Percentiles rank a stretch among this genome's conserved stretches.
These are phyloP conservation scores for Monosporozyma yasuniensis DNA, from an alignment of 805 yeast species.

Conservation along the genomic window DNA sequence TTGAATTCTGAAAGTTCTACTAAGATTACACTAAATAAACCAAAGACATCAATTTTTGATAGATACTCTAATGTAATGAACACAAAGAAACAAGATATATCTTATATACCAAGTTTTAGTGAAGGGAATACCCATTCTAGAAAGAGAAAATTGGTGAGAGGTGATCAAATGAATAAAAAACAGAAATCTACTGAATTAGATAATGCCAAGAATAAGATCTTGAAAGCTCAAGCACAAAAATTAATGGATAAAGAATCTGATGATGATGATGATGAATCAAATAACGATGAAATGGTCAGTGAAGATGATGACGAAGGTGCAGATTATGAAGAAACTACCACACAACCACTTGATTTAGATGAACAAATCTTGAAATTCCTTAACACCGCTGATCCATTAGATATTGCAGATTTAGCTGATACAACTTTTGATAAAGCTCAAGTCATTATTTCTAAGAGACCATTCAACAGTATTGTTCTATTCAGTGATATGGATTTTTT, in stretches of 20 bases:
- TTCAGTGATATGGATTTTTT: constrained; percentile 51
- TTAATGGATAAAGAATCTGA: constrained; percentile 14
- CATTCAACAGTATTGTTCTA: constrained; percentile 50
- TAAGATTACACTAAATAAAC: constrained; percentile 32
- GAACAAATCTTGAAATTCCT: constrained; percentile 63
- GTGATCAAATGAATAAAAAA: constrained; percentile 19
- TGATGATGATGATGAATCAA: constrained; percentile 20
- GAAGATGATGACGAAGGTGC: constrained; percentile 36
- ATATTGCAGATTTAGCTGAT: constrained; percentile 71
- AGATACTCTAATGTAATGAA: constrained; percentile 28
- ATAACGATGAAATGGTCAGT: constrained; percentile 28
- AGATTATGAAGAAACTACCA: constrained; percentile 20
- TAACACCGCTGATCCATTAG: constrained; percentile 66
- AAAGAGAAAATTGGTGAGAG: constrained; percentile 35
- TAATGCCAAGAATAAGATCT: constrained; percentile 24
- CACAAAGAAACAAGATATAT: neutral
- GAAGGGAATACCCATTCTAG: constrained; percentile 13
- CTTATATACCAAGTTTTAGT: neutral
- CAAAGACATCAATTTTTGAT: constrained; percentile 31
- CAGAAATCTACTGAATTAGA: constrained; percentile 25
- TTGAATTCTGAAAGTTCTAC: constrained; percentile 2
- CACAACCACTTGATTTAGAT: constrained; percentile 39
- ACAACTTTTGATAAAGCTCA: constrained; percentile 61
- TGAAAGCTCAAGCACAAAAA: constrained; percentile 17
- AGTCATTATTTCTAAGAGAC: constrained; percentile 55